A percentile compares a stretch with the other conserved stretches of the same genome.
phyloP scores from a whole-genome alignment of 2,329 filamentous ascomycete genomes.

The Graphilbum sp. region DNA sequence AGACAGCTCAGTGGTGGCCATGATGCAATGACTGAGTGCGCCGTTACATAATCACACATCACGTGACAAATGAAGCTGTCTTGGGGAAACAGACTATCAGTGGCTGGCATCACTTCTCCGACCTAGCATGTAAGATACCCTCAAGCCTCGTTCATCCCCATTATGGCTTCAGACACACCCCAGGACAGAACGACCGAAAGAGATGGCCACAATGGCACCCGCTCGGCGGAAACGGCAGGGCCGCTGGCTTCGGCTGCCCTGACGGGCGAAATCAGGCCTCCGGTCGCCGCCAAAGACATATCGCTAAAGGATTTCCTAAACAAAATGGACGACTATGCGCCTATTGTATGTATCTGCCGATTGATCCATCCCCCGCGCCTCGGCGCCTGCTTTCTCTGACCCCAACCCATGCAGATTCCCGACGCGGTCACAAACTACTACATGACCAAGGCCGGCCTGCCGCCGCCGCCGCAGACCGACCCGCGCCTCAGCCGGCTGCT shows the following conservation, averaged over 20 bases:
- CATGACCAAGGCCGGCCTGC: conserved; percentile 86
- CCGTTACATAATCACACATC: no score
- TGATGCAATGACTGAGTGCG: no score
- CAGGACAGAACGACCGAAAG: conserved; percentile 1
- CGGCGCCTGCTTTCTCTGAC: no score
- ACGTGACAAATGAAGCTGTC: no score
- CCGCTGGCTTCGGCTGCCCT: not conserved
- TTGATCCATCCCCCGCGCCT: not conserved
- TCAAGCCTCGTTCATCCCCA: not conserved
- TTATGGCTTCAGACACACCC: conserved; percentile 6
- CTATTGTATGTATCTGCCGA: conserved; percentile 46
- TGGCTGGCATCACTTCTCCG: no score
- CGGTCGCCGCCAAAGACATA: conserved; percentile 66
- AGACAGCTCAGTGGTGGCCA: no score
- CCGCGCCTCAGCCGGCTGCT: conserved; percentile 82
- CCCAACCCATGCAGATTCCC: conserved; percentile 78
- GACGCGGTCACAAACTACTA: conserved; percentile 98
- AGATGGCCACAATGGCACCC: conserved; percentile 6
- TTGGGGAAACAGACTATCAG: no score
- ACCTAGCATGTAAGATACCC: no score
- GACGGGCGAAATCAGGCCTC: conserved; percentile 2
- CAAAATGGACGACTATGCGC: conserved; percentile 97
- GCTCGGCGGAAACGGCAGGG: not conserved
- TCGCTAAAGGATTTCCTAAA: conserved; percentile 81
- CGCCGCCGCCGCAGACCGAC: conserved; percentile 80